These are phyloP conservation scores for Smittium mucronatum DNA, from an alignment of 371 early-diverging fungal species.

Conservation along the genomic window DNA sequence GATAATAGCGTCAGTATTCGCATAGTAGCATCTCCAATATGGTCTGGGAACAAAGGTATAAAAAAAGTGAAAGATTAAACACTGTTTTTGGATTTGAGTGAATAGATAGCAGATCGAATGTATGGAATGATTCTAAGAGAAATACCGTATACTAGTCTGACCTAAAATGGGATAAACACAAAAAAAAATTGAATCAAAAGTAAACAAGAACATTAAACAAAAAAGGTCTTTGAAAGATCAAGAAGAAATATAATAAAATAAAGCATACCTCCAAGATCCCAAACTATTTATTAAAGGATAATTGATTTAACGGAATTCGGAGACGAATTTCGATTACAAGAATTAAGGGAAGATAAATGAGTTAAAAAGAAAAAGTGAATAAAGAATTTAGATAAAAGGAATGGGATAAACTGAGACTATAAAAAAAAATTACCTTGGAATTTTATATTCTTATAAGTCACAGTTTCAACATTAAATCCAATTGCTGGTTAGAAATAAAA, in stretches of 20 bases:
- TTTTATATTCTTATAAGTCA: constrained; percentile 92
- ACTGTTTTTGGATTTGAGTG: constrained; percentile 10
- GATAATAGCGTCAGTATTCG: constrained; percentile 93
- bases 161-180: too few relatives aligned
- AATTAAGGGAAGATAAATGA: too few relatives aligned
- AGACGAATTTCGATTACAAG: too few relatives aligned
- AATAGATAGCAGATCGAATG: not conserved
- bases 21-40: constrained; percentile 86
- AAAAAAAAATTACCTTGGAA: constrained; percentile 45
- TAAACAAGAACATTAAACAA: too few relatives aligned
- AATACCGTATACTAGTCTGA: constrained; percentile 19
- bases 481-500: constrained; percentile 37
- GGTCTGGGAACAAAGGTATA: constrained; percentile 25
- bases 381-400: constrained; percentile 12
- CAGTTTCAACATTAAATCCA: constrained; percentile 87
- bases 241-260: constrained; percentile 22
- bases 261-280: constrained; percentile 85
- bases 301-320: too few relatives aligned
- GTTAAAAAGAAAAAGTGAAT: constrained; percentile 2
- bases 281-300: too few relatives aligned
- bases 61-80: constrained; percentile 25
- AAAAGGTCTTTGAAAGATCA: too few relatives aligned
- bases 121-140: too few relatives aligned
- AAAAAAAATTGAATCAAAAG: too few relatives aligned
- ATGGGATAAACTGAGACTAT: not conserved